Conservation (phyloP, 306 rosid species). For the Hylodesmum podocarpum region DNA sequence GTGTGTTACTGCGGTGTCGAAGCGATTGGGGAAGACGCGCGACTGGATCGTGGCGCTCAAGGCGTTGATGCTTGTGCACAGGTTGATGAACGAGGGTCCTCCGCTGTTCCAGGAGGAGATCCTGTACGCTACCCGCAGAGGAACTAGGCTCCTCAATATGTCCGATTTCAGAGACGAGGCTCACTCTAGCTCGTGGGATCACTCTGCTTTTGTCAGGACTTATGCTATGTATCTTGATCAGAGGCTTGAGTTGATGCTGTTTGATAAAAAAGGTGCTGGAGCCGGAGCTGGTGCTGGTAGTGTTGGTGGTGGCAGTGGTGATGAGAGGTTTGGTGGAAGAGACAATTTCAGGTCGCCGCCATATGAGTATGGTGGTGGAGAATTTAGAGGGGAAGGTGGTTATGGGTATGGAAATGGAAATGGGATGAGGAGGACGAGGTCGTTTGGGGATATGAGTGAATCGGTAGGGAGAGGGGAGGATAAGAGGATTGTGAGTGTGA, state of each 20-base stretch:
- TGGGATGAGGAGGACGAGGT: slow-evolving; percentile 82
- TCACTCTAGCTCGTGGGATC: slow-evolving; percentile 97
- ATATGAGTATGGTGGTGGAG: slow-evolving; percentile 56
- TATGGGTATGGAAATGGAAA: slow-evolving; percentile 49
- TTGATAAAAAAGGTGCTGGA: slow-evolving; percentile 50
- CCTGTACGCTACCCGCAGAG: slow-evolving; percentile 83
- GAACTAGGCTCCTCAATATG: slow-evolving; percentile 84
- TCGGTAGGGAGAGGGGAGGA: slow-evolving; percentile 50
- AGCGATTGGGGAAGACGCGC: slow-evolving; percentile 87
- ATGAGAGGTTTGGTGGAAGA: slow-evolving; percentile 57
- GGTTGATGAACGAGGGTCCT: slow-evolving; percentile 80
- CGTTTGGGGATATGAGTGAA: slow-evolving; percentile 83
- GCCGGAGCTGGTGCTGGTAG: background rate
- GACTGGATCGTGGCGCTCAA: slow-evolving; percentile 98
- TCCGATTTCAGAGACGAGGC: slow-evolving; percentile 95
- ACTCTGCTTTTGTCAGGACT: slow-evolving; percentile 85
- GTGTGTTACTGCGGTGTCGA: slow-evolving; percentile 72
- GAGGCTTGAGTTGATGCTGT: slow-evolving; percentile 74
- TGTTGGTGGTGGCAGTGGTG: slow-evolving; percentile 20
- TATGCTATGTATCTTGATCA: slow-evolving; percentile 91
- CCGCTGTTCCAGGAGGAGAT: slow-evolving; percentile 84
- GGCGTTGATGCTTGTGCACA: slow-evolving; percentile 70
- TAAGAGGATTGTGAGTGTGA: slow-evolving; percentile 56
- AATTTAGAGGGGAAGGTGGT: slow-evolving; percentile 50
- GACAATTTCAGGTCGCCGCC: slow-evolving; percentile 86